Evolutionary conservation across 495 filamentous ascomycete genomes (phyloP), one percentile per base, ranked within the genome.

Genomic region (Rhizodiscina lignyota): DNA sequence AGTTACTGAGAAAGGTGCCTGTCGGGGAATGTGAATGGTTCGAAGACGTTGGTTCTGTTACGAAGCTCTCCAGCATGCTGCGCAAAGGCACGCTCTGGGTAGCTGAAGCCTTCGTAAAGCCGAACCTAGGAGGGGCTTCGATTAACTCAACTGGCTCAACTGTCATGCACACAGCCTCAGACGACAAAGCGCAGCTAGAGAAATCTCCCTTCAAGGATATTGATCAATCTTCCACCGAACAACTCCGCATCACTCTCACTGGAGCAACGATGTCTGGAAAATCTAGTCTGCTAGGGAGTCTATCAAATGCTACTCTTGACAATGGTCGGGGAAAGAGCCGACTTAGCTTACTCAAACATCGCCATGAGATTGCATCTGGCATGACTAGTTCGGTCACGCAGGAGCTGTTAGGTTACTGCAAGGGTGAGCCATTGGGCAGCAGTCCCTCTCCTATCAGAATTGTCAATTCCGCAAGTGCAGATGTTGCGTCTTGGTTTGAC

Each of bases 261-360:
- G 89, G 89, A 1, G 76, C 85, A 8, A 94, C 83, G 16, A 80
- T 77, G n/a, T 86, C 83, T 12, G 89, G 89, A 6, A 97, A 97
- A 53, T 91, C 87, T 1, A 91, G 81, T 11, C 62, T 97, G 18
- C 51, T 97, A 12, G 89, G 91, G 1, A 87, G 82, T 2, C 58
- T 97, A 33, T 85, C 83, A 0, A 89, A 81, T 3, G 83, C 82
- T 2, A 76, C 78, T 6, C 61, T 92, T 8, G 89, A 97, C 48
- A 94, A 97, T 56, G 89, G 87, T 3, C 66, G 85, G 35, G 89
- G 89, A 1, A 85, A 81, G 47, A 87, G 81, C 47, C 65, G 89
- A 41, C 65, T 94, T 24, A 83, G 79, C 42, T 59, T 96, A 5
- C 62, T 96, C 32, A 93, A 85, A 45, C 89, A 97, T 54, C 70